Evolutionary conservation across 2,329 filamentous ascomycete species (phyloP), one percentile per base, ranked within the genome.

Genomic region (Colletotrichum tabaci): DNA sequence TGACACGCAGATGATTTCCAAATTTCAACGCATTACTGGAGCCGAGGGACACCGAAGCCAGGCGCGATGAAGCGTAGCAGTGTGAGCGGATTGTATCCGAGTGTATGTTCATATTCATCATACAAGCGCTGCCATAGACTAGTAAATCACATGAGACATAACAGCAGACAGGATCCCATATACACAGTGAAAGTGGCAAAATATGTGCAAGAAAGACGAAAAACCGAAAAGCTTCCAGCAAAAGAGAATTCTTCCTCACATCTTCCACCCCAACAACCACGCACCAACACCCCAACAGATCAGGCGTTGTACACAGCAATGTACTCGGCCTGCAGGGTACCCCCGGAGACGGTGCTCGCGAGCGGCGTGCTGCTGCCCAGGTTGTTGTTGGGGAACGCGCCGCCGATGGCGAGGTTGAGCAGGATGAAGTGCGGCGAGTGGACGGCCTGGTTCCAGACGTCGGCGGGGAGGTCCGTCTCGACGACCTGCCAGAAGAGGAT

Each of bases 331-430:
- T 71, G 66, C 10, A 73, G 57, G 2, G 68, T 69, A 23, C 72
- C 75, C 0, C 75, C 75, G 1, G 74, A 73, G 2, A 61, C 55
- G 13, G 74, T 76, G 64, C 16, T 68, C 15, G 61, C 46, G 13
- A 66, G 56, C 5, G 72, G 68, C 21, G 68, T 73, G 18, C 44
- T 30, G 35, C 68, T 46, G 21, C 72, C 72, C 23, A 35, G 63
- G n/a, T 66, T 56, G 52, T 49, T 60, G 47, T 73, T 66, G n/a
- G 83, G 81, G 47, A 84, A 81, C 12, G 76, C 69, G 15, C 82
- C 82, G 44, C 82, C 83, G 3, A 84, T 80, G 21, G 82, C 82
- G 26, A 84, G 78, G 72, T 84, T 82, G 23, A 84, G 73, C 56
- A 84, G 66, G 26, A 84, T 72, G 74, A 83, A 81, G 67, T 81